These are phyloP conservation scores for Kwoniella sp. DNA, from an alignment of 768 basidiomycete genomes.

Conservation along the genomic window DNA sequence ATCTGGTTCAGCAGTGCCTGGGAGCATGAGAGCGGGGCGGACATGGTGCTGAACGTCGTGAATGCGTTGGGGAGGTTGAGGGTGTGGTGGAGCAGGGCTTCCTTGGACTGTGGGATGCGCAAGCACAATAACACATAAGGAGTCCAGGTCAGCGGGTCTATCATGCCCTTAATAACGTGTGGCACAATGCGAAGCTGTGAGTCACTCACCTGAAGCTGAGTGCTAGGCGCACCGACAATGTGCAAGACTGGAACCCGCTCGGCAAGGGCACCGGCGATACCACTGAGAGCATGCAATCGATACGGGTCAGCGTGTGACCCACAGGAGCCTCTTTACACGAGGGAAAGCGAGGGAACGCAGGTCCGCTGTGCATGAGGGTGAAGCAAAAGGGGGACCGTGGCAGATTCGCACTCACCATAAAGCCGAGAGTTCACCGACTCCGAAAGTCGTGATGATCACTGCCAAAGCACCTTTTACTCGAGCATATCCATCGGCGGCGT, in stretches of 20 bases:
- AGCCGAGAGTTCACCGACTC: slow-evolving; percentile 90
- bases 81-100: slow-evolving; percentile 82
- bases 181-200: not conserved
- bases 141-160: not conserved
- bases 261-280: slow-evolving; percentile 66
- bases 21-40: slow-evolving; percentile 72
- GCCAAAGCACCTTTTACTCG: slow-evolving; percentile 68
- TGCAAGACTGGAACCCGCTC: slow-evolving; percentile 91
- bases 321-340: not conserved
- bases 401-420: slow-evolving; percentile 56
- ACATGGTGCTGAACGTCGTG: slow-evolving; percentile 75
- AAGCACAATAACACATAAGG: not conserved
- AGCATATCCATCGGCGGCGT: slow-evolving; percentile 92
- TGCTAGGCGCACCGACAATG: slow-evolving; percentile 80
- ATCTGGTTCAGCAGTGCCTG: slow-evolving; percentile 66
- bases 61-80: slow-evolving; percentile 77
- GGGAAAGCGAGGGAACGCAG: too few relatives aligned
- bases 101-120: slow-evolving; percentile 51
- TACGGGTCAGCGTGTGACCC: slow-evolving; percentile 65
- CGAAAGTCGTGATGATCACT: slow-evolving; percentile 72
- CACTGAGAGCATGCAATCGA: slow-evolving; percentile 64
- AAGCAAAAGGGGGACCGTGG: not conserved
- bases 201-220: slow-evolving; percentile 65
- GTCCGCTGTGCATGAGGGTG: not conserved
- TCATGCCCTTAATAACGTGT: too few relatives aligned